Base-by-base conservation (phyloP, 2,329 filamentous ascomycete genomes). In the Stachybotrys echinatus region DNA sequence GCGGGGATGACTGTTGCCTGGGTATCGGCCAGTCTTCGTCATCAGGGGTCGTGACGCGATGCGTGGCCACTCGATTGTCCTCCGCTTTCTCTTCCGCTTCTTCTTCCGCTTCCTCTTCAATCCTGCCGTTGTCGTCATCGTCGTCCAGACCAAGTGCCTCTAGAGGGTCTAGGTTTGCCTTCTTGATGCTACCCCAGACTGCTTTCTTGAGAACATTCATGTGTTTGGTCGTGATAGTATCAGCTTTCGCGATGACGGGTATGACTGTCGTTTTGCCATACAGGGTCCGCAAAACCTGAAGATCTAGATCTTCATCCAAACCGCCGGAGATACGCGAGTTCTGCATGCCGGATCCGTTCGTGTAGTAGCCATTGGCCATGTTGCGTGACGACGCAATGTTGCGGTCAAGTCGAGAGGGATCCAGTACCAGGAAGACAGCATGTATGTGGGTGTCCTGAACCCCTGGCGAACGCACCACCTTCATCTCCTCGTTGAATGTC, bases 401-500 rank as follows among this genome's bases (percentile, higher is more conserved):
- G 58, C 84, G 79, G 63, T 96, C 92, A 21, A 99, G 82, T 43
- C 89, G 86, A 48, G 84, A 76, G 2, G 94, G 94, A 65, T 99
- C 94, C 49, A 99, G 82, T 49, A 99, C 75, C 50, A 97, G 78
- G 71, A 99, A 96, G 49, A 91, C 91, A 58, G 90, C 95, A 66
- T 99, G 94, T 57, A 99, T 96, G 68, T 99, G 94, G 47, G 92
- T 96, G 73, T 99, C 94, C 66, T 91, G 89, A 56, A 89, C 88
- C 50, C 92, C 92, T 22, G 94, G 92, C 48, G 92, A 91, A 61
- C 94, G 88, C 54, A 96, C 79, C 44, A 99, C 92, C 75, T 96
- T 97, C 80, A 95, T 95, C 74, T 99, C 94, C 71, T 99, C 94
- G 45, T 84, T 84, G 66, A 99, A 95, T 0, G 94, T 97, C 63